Evolutionary conservation across 345 rosid species (phyloP), one percentile per base, ranked within the genome.

Genomic region (Camelina laxa): DNA sequence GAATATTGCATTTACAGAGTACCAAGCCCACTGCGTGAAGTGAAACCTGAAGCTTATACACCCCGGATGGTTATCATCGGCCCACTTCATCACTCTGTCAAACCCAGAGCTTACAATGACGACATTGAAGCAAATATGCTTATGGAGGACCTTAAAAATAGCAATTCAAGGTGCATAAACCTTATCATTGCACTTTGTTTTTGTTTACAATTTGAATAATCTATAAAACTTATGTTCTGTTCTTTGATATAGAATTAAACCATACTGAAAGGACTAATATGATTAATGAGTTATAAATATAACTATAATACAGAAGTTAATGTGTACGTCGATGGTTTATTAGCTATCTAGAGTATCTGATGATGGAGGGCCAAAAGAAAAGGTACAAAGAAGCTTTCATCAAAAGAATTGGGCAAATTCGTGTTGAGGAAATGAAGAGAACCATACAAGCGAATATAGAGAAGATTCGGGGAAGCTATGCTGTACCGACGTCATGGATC

Each of bases 1-100:
- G 57, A 13, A 56, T 5, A 17, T 14, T 56, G 60, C 60, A 56
- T 56, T 8, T 65, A 65, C 42, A 47, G 7, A 65, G 44, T 47
- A 16, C 11, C 69, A 16, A 48, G 11, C 3, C 10, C 3, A 8
- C 30, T 65, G 12, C 69, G 57, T 12, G 9, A 65, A 1, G 69
- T 48, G 69, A 65, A 65, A 65, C 69, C 69, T 1, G 56, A 48
- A 16, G 69, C 69, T 3, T 65, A 65, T 47, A 65, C 5, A 44
- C 68, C 68, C 27, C 68, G 22, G 68, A 45, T 63, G 53, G 68
- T 45, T 7, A 14, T 45, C 21, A 63, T 63, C 22, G 68, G 68
- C 4, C 68, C 9, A 21, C 68, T 4, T 63, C 7, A 63, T 63
- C 68, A 0, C 35, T 60, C 31, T 21, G 9, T 17, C 38, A 15